Evolutionary conservation across 371 early-diverging fungal genomes (phyloP).

Genomic region (Phascolomyces articulosus): DNA sequence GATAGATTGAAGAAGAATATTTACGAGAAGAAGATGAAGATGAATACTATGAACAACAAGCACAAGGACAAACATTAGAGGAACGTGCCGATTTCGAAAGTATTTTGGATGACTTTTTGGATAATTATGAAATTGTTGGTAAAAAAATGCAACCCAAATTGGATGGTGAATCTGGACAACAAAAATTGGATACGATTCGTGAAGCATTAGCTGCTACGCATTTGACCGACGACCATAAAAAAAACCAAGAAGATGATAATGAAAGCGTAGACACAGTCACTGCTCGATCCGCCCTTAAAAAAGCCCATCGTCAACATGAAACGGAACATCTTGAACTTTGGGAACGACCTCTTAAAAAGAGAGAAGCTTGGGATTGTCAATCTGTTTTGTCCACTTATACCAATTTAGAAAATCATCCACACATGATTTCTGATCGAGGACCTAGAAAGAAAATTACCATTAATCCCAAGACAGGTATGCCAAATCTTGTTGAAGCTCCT

Average conservation of each 20-base stretch:
- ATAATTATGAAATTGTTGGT: conserved; percentile 82
- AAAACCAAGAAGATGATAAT: conserved; percentile 16
- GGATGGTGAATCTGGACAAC: conserved; percentile 65
- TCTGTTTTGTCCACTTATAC: conserved; percentile 82
- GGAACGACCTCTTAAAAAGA: conserved; percentile 39
- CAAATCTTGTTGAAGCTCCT: conserved; percentile 51
- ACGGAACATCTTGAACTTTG: conserved; percentile 7
- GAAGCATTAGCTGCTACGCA: conserved; percentile 55
- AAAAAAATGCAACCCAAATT: conserved; percentile 66
- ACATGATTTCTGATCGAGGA: conserved; percentile 62
- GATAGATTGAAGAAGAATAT: conserved; percentile 76
- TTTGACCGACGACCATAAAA: conserved; percentile 37
- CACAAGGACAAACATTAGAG: conserved; percentile 33
- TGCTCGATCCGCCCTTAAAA: conserved; percentile 13
- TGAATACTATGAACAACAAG: conserved; percentile 43
- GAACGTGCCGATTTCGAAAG: conserved; percentile 68
- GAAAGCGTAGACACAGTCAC: conserved; percentile 19
- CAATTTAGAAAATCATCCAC: conserved; percentile 83
- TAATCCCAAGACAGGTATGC: conserved; percentile 72
- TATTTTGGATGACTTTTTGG: conserved; percentile 90
- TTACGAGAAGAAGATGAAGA: conserved; percentile 76
- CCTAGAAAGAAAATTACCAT: conserved; percentile 54
- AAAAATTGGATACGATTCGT: conserved; percentile 74
- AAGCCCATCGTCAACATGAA: conserved; percentile 18
- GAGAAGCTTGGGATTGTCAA: conserved; percentile 82